Conservation (phyloP, 2,329 filamentous ascomycete genomes). For the Coniella vitis region DNA sequence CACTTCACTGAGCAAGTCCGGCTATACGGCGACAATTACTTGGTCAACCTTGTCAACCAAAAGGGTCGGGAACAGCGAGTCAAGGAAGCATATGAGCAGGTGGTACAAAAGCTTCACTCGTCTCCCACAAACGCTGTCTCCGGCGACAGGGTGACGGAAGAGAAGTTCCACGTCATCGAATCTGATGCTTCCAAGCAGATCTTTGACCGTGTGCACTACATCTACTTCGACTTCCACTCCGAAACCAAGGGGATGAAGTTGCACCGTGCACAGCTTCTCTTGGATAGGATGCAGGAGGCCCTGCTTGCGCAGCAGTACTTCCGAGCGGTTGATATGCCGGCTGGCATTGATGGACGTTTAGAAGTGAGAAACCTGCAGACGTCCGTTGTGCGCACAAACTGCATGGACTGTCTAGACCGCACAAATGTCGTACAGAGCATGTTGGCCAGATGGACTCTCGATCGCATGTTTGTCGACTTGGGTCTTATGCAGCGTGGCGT, state of each 20-base stretch:
- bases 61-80: constrained; percentile 84
- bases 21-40: constrained; percentile 91
- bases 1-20: constrained; percentile 93
- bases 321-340: constrained; percentile 80
- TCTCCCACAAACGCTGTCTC: constrained; percentile 60
- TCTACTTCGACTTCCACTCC: constrained; percentile 98
- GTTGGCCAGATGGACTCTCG: constrained; percentile 83
- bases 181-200: constrained; percentile 47
- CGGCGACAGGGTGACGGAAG: constrained; percentile 61
- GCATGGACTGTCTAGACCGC: constrained; percentile 97
- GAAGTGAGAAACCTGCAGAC: constrained; percentile 78
- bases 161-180: constrained; percentile 79
- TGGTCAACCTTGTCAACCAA: constrained; percentile 96
- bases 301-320: constrained; percentile 83
- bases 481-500: constrained; percentile 72
- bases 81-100: constrained; percentile 89
- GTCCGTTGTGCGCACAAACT: constrained; percentile 92
- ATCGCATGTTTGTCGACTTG: constrained; percentile 79
- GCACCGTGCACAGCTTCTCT: constrained; percentile 80
- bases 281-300: constrained; percentile 73
- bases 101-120: constrained; percentile 70
- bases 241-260: constrained; percentile 94
- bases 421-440: constrained; percentile 98
- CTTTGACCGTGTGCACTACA: constrained; percentile 83
- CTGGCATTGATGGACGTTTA: constrained; percentile 59